Evolutionary conservation across 441 rosid genomes (phyloP), one percentile per base, ranked within the genome.

Genomic region (Jatropha podagrica): DNA sequence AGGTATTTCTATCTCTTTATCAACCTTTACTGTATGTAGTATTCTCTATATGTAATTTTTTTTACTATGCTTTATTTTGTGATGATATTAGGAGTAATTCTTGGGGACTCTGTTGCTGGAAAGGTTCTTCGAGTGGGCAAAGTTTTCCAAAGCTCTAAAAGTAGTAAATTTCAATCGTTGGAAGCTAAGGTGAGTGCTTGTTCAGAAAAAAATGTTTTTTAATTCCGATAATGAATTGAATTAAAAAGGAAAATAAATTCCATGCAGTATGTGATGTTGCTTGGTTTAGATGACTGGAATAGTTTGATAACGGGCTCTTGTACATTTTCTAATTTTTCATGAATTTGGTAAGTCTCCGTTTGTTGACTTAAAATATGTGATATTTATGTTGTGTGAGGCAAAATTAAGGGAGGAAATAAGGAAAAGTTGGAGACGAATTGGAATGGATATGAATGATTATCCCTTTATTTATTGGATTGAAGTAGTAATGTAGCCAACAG

Each of bases 111-210:
- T 6, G 79, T 80, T 73, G 85, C 85, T 23, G 88, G 85, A 76
- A 88, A 84, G 87, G 78, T 79, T 83, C 46, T 81, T 75, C 74
- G 83, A 70, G 82, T 82, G 59, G 86, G 74, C 76, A 81, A 81
- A 79, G 79, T 81, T 71, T 82, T 88, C 81, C 85, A 74, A 49
- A 86, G 62, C 79, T 71, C 88, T 54, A 83, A 42, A 76, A 32
- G 64, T 76, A 80, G 79, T 62, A 90, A 84, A 79, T 76, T 83
- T 86, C 90, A 80, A 76, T 85, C 88, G 73, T 83, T 88, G 54
- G 87, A 86, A 75, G 83, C 84, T 54, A 89, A 90, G 92, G 98
- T 93, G 65, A 79, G 86, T 64, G 27, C 26, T 70, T 81, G 66
- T 55, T 23, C 14, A 4, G 23, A 18, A 18, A 62, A 64, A 27